Evolutionary conservation across 768 basidiomycete species (phyloP).

Genomic region (Collybia mongolica): DNA sequence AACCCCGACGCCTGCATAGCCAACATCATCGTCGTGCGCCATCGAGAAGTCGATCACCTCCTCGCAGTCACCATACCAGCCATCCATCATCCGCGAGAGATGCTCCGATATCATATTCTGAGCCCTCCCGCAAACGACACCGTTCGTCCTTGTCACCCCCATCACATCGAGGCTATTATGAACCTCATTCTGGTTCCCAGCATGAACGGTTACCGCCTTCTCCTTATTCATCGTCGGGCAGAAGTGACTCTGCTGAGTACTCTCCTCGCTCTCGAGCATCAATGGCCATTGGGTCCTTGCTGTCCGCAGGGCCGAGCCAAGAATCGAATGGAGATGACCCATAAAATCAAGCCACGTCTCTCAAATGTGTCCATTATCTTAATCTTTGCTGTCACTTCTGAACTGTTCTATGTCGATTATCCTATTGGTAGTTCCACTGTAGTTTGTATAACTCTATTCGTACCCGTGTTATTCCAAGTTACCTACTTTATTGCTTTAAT

Average conservation of each 20-base stretch:
- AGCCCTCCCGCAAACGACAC: conserved; percentile 60
- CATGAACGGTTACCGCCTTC: conserved; percentile 63
- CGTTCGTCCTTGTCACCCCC: conserved; percentile 61
- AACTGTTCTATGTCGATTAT: neutral
- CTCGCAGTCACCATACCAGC: conserved; percentile 21
- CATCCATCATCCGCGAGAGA: conserved; percentile 34
- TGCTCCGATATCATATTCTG: conserved; percentile 30
- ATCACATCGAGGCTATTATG: conserved; percentile 40
- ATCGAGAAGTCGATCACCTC: conserved; percentile 42
- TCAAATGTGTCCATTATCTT: neutral
- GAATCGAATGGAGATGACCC: conserved; percentile 33
- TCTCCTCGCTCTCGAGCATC: conserved; percentile 71
- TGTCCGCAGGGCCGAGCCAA: conserved; percentile 45
- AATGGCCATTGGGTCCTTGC: conserved; percentile 79
- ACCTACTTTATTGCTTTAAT: no score
- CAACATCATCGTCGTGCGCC: conserved; percentile 17
- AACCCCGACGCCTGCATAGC: conserved; percentile 30
- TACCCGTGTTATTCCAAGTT: no score
- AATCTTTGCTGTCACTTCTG: neutral
- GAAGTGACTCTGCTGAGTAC: conserved; percentile 64
- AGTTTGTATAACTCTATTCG: neutral
- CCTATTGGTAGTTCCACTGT: conserved; percentile 4
- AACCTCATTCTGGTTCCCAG: conserved; percentile 25
- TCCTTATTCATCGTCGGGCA: conserved; percentile 68
- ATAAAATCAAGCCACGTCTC: conserved; percentile 18